Base-by-base conservation (phyloP, 2,329 filamentous ascomycete genomes). In the Curvularia verruculosa region DNA sequence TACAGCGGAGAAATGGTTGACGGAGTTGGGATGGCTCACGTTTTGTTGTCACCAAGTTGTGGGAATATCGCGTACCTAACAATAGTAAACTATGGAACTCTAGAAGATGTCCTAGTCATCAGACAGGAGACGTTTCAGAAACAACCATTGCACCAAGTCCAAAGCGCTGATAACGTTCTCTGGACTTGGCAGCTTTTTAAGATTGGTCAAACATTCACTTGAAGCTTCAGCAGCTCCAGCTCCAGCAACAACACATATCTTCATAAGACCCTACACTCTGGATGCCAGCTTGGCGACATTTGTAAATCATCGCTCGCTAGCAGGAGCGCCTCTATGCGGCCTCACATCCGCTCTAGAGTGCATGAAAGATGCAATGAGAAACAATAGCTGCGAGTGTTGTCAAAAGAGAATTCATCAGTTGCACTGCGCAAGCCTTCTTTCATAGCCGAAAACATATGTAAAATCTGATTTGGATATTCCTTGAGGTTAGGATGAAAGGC, bases 1-100 rank as follows among this genome's bases (percentile, higher is more conserved):
- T 56, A 43, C 62, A 67, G 53, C 59, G 41, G 36, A 49, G 15
- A 23, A 19, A 41, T n/a, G 29, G 41, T 34, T 40, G 41, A 39
- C 18, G n/a, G 12, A 36, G 7, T 1, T 13, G 45, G 28, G 12
- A 18, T 24, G 28, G 19, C 5, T 9, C 39, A 24, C 15, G 12
- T 2, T 13, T 5, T 41, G 21, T 23, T 21, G 5, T 24, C 10
- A 15, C 15, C 21, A 24, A 41, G 1, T 23, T 23, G 7, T 41
- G 24, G 12, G 23, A 15, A 24, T 24, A 23, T 7, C 15, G 5
- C n/a, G 19, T 19, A 1, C 10, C 3, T 6, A 8, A 24, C 24
- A 5, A 3, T 24, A 34, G 12, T 15, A 34, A 9, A 34, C 4
- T 1, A 34, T 4, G 2, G 2, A 34, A 34, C 6, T 34, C 12